Evolutionary conservation across 2,329 filamentous ascomycete genomes (phyloP), one percentile per base, ranked within the genome.

Genomic region (Talaromyces sp.): DNA sequence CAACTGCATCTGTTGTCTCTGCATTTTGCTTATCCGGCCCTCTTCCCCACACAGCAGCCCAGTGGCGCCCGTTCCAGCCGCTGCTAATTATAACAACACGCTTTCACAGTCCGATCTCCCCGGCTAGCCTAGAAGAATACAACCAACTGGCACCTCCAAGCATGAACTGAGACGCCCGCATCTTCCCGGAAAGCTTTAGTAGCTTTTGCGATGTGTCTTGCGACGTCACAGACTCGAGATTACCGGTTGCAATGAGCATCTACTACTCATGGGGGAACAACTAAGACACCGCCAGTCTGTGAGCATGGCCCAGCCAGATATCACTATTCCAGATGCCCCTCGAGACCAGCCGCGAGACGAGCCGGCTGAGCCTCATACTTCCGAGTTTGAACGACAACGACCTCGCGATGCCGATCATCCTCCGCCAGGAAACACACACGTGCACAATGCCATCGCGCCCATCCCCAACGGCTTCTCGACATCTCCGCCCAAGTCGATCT

Each of bases 271-370:
- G 34, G 55, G 61, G 52, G 52, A 62, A 44, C 54, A 52, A 8
- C 30, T 62, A 50, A 62, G 61, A 56, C 61, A 57, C 56, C 54
- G 61, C 51, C 36, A 33, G 51, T 62, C 61, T 59, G 56, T 59
- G n/a, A 59, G 50, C 30, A 27, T 44, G 27, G 30, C 61, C 31
- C 55, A 57, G 28, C 61, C 58, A 42, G 51, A 62, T 9, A 52
- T 59, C 50, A 47, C 56, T 27, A 40, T 36, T 23, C 23, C 23
- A 59, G 58, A 59, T 53, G 6, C 30, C 12, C 51, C 61, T 42
- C 61, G 54, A 44, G 52, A 59, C 23, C 47, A 59, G 56, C 61
- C 61, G n/a, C 61, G 61, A 53, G 58, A 62, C 28, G n/a, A 56
- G 47, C 55, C 56, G 14, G 40, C 55, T 53, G 61, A 62, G 51